A percentile compares a stretch with the other conserved stretches of the same genome.
Evolutionary conservation across 345 rosid species (phyloP).

Genomic region (Pseudoturritis turrita): DNA sequence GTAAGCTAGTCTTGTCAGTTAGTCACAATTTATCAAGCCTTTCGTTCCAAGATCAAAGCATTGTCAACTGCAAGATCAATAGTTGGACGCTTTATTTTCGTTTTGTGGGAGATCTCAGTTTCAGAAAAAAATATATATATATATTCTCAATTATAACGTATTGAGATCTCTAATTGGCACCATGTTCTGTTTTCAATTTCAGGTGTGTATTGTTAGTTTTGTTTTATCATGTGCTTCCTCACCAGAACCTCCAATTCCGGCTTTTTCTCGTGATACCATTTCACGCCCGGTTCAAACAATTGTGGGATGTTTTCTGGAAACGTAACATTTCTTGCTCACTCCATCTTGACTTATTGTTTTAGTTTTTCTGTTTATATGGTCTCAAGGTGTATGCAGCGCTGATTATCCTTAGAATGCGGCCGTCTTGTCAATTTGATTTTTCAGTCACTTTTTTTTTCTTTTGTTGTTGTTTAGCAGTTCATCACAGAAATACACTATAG

Average conservation of each 20-base stretch:
- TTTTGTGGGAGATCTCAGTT: slow-evolving; percentile 6
- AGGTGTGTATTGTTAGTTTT: slow-evolving; percentile 88
- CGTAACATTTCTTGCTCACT: slow-evolving; percentile 36
- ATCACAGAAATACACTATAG: slow-evolving; percentile 77
- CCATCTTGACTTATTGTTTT: slow-evolving; percentile 6
- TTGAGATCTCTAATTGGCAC: background rate
- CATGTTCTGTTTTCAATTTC: slow-evolving; percentile 26
- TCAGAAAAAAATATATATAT: background rate
- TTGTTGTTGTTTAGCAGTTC: slow-evolving; percentile 52
- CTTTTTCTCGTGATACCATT: slow-evolving; percentile 57
- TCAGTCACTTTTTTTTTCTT: background rate
- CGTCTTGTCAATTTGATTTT: slow-evolving; percentile 25
- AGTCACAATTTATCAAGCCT: background rate
- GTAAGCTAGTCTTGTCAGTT: slow-evolving; percentile 5
- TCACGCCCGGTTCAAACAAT: slow-evolving; percentile 62
- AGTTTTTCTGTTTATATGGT: slow-evolving; percentile 5
- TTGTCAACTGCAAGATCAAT: background rate
- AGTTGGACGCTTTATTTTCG: slow-evolving; percentile 7
- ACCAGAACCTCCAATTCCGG: slow-evolving; percentile 61
- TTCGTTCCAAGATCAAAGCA: background rate
- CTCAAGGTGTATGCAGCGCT: slow-evolving; percentile 45
- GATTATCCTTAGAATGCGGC: slow-evolving; percentile 38
- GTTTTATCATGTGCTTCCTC: slow-evolving; percentile 63
- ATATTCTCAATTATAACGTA: background rate
- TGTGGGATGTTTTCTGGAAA: slow-evolving; percentile 88